Evolutionary conservation across 495 filamentous ascomycete species (phyloP).

Genomic region (Lentithecium fluviatile): DNA sequence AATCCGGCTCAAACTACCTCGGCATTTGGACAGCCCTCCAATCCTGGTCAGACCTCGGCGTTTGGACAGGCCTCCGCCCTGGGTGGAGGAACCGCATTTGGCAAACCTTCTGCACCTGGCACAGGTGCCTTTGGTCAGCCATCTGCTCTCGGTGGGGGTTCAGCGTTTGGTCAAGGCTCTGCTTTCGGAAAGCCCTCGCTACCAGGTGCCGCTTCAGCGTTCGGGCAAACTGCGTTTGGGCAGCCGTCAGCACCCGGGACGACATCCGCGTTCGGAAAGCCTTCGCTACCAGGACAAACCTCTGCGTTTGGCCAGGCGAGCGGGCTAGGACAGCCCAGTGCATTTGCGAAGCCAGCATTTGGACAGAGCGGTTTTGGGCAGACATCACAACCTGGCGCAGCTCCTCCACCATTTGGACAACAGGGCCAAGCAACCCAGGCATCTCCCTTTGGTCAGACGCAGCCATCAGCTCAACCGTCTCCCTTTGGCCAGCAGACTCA

Average conservation of each 20-base stretch:
- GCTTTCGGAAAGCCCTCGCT: conserved; percentile 34
- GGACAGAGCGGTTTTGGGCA: conserved; percentile 20
- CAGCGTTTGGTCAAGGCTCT: conserved; percentile 30
- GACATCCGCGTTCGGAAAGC: conserved; percentile 29
- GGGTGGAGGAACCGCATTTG: conserved; percentile 21
- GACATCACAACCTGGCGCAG: conserved; percentile 15
- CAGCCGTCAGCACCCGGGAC: conserved; percentile 19
- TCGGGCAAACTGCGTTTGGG: conserved; percentile 31
- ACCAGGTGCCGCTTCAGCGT: conserved; percentile 20
- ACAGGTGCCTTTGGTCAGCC: conserved; percentile 29
- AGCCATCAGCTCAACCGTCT: not conserved
- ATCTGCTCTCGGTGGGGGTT: conserved; percentile 5
- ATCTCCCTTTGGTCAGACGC: conserved; percentile 15
- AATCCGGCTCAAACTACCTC: conserved; percentile 8
- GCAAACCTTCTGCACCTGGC: conserved; percentile 22
- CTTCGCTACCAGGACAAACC: conserved; percentile 23
- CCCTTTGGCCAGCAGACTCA: conserved; percentile 17
- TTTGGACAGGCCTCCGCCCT: conserved; percentile 34
- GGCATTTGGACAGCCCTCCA: conserved; percentile 25
- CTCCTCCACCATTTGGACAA: conserved; percentile 20
- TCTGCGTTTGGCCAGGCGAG: conserved; percentile 22
- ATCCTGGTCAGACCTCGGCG: conserved; percentile 13
- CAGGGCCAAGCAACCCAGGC: conserved; percentile 6
- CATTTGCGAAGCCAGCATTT: conserved; percentile 8
- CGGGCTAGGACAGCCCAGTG: conserved; percentile 4